Conservation (phyloP, 768 basidiomycete genomes). For the Lactarius hengduanensis region DNA sequence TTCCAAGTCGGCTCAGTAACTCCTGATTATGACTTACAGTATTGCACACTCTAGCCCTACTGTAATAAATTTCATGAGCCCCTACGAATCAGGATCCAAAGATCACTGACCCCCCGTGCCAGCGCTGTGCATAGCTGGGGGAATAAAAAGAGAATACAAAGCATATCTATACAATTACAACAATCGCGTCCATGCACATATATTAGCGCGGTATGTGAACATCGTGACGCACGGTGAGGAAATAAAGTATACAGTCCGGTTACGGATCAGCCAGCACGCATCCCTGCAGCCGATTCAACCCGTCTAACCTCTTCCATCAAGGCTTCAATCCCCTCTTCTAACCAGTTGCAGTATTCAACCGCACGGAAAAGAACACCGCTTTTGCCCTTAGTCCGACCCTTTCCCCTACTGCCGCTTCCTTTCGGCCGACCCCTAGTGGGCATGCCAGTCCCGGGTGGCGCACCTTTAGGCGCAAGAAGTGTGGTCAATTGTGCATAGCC, state of each 20-base stretch:
- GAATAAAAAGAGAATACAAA: not conserved
- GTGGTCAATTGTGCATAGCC: slow-evolving; percentile 85
- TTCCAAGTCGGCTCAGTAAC: too few relatives aligned
- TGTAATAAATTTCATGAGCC: too few relatives aligned
- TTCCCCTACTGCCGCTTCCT: slow-evolving; percentile 57
- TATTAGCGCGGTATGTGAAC: not conserved
- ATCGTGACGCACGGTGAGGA: slow-evolving; percentile 10
- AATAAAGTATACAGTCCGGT: not conserved
- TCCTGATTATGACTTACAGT: too few relatives aligned
- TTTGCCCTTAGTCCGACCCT: slow-evolving; percentile 79
- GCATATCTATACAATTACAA: slow-evolving; percentile 9
- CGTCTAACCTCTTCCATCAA: slow-evolving; percentile 65
- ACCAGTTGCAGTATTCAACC: slow-evolving; percentile 79
- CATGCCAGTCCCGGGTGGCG: slow-evolving; percentile 62
- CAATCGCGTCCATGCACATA: slow-evolving; percentile 1
- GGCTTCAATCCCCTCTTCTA: slow-evolving; percentile 79
- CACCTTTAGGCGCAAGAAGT: slow-evolving; percentile 76
- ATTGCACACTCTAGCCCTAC: too few relatives aligned
- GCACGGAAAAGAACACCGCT: slow-evolving; percentile 86
- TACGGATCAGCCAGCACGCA: slow-evolving; percentile 34
- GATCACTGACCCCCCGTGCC: too few relatives aligned
- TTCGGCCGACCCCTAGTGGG: slow-evolving; percentile 79
- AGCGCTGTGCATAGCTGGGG: not conserved
- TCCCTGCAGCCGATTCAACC: slow-evolving; percentile 66
- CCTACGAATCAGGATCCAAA: too few relatives aligned